A percentile compares a stretch with the other conserved stretches of the same genome.
These are phyloP conservation scores for Talaromyces amestolkiae DNA, from an alignment of 2,329 filamentous ascomycete genomes.

Conservation along the genomic window DNA sequence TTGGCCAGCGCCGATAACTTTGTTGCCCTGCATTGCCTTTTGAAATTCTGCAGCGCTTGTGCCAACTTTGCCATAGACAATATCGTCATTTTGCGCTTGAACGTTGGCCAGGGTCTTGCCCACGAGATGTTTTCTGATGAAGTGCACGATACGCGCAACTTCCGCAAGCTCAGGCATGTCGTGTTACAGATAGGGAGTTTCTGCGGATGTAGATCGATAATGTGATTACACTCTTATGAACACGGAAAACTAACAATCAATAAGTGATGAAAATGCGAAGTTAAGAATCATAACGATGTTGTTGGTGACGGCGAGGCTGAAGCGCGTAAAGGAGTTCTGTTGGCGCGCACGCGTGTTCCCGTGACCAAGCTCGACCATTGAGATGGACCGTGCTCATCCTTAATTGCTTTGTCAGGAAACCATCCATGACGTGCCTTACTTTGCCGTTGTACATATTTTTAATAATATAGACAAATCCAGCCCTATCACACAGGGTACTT, in stretches of 20 bases:
- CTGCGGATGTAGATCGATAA: neutral
- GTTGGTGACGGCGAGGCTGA: neutral
- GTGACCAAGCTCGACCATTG: slow-evolving; percentile 7
- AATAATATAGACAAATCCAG: neutral
- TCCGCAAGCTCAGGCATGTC: slow-evolving; percentile 51
- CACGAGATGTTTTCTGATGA: slow-evolving; percentile 76
- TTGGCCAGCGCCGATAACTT: slow-evolving; percentile 67
- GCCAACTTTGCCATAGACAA: slow-evolving; percentile 87
- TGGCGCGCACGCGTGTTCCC: slow-evolving; percentile 13
- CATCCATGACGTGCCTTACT: slow-evolving; percentile 5
- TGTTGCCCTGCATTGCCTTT: slow-evolving; percentile 70
- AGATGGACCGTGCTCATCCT: slow-evolving; percentile 10
- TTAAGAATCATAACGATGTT: neutral
- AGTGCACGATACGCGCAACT: slow-evolving; percentile 85
- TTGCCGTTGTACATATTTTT: neutral
- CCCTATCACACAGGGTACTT: neutral
- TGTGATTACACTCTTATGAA: neutral
- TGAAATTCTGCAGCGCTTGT: slow-evolving; percentile 74
- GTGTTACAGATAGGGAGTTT: neutral
- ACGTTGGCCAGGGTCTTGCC: slow-evolving; percentile 74
- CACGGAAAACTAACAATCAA: neutral
- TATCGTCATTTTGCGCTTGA: slow-evolving; percentile 72
- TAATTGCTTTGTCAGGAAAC: neutral
- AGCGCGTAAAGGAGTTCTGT: slow-evolving; percentile 11
- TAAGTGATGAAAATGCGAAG: neutral